These are phyloP conservation scores for Sporothrix protearum DNA, from an alignment of 2,329 filamentous ascomycete species.

Conservation along the genomic window DNA sequence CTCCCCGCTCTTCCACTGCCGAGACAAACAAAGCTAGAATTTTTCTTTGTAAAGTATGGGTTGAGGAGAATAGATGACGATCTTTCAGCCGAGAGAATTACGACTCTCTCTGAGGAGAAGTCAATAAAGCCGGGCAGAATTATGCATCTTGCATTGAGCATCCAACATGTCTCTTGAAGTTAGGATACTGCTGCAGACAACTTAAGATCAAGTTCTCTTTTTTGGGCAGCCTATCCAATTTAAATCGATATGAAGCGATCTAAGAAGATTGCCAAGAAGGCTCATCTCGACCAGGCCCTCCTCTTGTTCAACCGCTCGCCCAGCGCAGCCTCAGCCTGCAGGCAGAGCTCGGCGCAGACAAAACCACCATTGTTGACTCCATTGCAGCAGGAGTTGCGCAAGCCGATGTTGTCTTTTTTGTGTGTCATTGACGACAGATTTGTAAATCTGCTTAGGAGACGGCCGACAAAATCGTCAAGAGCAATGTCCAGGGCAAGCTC, in stretches of 20 bases:
- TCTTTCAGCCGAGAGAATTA: not conserved
- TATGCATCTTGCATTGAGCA: no score
- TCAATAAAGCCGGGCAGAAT: not conserved
- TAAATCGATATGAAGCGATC: no score
- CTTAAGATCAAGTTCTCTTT: no score
- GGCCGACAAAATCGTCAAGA: not conserved
- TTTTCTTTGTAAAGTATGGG: not conserved
- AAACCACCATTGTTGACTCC: not conserved
- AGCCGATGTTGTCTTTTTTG: not conserved
- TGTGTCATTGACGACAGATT: not conserved
- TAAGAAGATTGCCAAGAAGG: conserved; percentile 2
- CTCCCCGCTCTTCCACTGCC: not conserved
- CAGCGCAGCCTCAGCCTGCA: not conserved
- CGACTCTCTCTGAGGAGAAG: not conserved
- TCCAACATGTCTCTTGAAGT: no score
- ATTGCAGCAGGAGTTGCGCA: not conserved
- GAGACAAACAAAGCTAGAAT: conserved; percentile 5
- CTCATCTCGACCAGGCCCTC: not conserved
- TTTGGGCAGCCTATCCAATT: no score
- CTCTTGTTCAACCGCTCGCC: conserved; percentile 1
- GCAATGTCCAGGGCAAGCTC: not conserved
- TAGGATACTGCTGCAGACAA: no score
- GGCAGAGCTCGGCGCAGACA: not conserved
- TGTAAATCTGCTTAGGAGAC: not conserved
- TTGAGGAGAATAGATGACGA: not conserved